Base-by-base conservation (phyloP, 2,329 filamentous ascomycete genomes). In the Ceratocystis albifundus region DNA sequence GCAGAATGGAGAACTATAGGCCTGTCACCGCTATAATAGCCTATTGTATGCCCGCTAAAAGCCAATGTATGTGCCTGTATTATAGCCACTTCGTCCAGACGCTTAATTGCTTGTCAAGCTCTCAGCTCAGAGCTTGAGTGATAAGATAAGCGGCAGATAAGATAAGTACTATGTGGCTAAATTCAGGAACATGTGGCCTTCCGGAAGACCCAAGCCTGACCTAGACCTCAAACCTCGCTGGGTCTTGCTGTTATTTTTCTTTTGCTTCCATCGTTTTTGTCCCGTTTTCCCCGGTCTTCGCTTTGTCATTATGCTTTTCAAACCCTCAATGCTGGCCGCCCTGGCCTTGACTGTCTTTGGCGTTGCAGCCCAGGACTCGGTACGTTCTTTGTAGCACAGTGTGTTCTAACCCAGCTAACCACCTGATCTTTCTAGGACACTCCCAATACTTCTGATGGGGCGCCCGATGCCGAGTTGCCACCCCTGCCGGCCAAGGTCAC, bases 281-380 rank as follows among this genome's bases (percentile, higher is more conserved):
- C 36, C 1, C 12, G 12, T 41, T 57, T 65, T 62, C 17, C 69
- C 30, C 57, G 65, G 67, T 66, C 66, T 62, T 69, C 32, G 8
- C 45, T 22, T 36, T 25, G 68, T 69, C 75, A 79, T 74, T 74
- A 94, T 94, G 89, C 84, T 87, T 78, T 84, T 89, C 77, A 87
- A 85, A 78, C 81, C 88, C 73, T 84, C 88, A 71, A 80, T 87
- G 68, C 78, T 93, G 72, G 86, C 87, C 71, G 77, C 92, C 69
- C 79, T 90, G 76, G 87, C 88, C 69, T 78, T 89, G 72, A 83
- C 85, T 75, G 82, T 86, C 71, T 78, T 88, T 70, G 81, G 84
- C 74, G 85, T 82, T 72, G 80, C 84, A 71, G 85, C 85, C 61
- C 61, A 65, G 63, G 66, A 62, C 22, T 61, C 66, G 36, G 55